phyloP scores from a whole-genome alignment of 2,329 filamentous ascomycete species.

The Aciculosporium take region DNA sequence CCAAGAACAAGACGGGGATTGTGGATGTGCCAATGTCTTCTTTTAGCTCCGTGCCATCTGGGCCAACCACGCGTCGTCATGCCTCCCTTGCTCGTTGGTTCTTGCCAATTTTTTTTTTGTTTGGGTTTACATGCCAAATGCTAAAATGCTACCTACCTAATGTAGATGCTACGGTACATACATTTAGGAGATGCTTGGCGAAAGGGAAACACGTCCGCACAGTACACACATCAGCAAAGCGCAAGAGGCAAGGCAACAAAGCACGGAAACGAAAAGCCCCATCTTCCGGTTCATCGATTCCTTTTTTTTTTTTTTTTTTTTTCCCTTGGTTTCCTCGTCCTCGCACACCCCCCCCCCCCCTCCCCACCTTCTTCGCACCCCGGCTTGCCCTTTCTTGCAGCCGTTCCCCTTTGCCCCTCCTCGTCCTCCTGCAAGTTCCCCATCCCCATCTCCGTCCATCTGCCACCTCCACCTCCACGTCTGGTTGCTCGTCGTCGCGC shows the following conservation, averaged over 20 bases:
- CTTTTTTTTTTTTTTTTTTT: neutral
- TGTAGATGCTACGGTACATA: too few relatives aligned
- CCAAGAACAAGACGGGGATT: too few relatives aligned
- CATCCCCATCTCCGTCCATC: conserved; percentile 1
- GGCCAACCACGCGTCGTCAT: conserved; percentile 22
- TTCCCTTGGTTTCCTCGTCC: neutral
- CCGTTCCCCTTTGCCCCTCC: conserved; percentile 4
- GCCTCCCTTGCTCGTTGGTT: conserved; percentile 9
- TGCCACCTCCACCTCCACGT: conserved; percentile 3
- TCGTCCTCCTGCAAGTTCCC: conserved; percentile 6
- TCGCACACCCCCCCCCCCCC: neutral
- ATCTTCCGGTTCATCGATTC: neutral
- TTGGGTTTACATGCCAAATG: too few relatives aligned
- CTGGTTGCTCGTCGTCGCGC: conserved; percentile 2
- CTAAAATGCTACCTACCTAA: too few relatives aligned
- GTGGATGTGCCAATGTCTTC: neutral
- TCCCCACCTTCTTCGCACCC: neutral
- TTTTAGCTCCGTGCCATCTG: conserved; percentile 15
- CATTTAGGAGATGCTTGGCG: too few relatives aligned
- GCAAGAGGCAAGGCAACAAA: neutral
- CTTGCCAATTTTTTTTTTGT: too few relatives aligned
- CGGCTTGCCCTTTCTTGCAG: conserved; percentile 5
- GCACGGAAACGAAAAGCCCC: neutral
- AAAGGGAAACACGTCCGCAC: too few relatives aligned
- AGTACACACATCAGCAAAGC: too few relatives aligned